A percentile compares a stretch with the other conserved stretches of the same genome.
phyloP scores from a whole-genome alignment of 1,284 basidiomycete genomes.

The Porogramme epimiltina region DNA sequence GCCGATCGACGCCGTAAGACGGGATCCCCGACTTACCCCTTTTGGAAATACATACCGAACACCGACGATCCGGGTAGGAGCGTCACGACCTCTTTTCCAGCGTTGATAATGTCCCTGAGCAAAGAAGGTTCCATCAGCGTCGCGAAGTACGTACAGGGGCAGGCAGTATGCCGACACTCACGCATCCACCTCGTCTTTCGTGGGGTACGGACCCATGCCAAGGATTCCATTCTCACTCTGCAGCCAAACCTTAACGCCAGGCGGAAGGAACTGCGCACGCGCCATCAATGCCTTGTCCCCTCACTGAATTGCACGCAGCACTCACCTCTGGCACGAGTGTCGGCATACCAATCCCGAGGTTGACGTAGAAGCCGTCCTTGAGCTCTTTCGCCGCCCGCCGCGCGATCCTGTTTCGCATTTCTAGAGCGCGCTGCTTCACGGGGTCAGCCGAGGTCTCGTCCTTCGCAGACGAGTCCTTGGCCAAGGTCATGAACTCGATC shows the following conservation, averaged over 20 bases:
- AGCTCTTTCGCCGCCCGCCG: slow-evolving; percentile 87
- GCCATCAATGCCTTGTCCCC: neutral
- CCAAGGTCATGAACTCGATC: slow-evolving; percentile 79
- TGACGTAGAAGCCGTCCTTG: slow-evolving; percentile 84
- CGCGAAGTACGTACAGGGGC: neutral
- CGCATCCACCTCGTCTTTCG: slow-evolving; percentile 86
- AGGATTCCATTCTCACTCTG: slow-evolving; percentile 96
- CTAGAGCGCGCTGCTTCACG: slow-evolving; percentile 53
- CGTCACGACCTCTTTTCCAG: slow-evolving; percentile 95
- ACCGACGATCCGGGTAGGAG: slow-evolving; percentile 90
- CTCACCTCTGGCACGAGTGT: slow-evolving; percentile 74
- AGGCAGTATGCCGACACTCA: slow-evolving; percentile 43
- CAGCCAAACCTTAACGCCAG: slow-evolving; percentile 86
- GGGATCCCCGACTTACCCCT: neutral
- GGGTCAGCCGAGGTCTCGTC: slow-evolving; percentile 27
- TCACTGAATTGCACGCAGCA: neutral
- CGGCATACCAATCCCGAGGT: slow-evolving; percentile 86
- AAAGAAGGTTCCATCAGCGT: slow-evolving; percentile 8
- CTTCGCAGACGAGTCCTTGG: slow-evolving; percentile 31
- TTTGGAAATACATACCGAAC: slow-evolving; percentile 63
- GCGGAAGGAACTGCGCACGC: slow-evolving; percentile 61
- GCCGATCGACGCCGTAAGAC: slow-evolving; percentile 4
- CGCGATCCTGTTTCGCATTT: slow-evolving; percentile 76
- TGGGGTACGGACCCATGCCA: slow-evolving; percentile 95
- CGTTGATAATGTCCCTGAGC: slow-evolving; percentile 86